Evolutionary conservation across 1,284 basidiomycete genomes (phyloP), one percentile per base, ranked within the genome.

Genomic region (Athelia sp.): DNA sequence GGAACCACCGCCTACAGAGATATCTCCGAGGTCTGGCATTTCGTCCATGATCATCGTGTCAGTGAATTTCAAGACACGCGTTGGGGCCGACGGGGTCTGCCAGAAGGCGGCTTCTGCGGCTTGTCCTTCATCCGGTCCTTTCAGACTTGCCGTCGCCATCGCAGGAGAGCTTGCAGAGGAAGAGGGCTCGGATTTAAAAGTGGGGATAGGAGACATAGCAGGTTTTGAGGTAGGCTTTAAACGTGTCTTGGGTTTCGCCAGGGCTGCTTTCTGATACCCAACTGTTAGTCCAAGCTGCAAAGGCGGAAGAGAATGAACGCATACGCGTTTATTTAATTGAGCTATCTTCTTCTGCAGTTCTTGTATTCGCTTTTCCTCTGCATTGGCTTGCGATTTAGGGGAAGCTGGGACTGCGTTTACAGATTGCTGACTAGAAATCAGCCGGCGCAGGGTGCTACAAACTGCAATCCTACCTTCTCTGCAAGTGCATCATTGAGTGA

Each of bases 11-110:
- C 19, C 36, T 40, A 21, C 15, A 9, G 36, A 40, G n/a, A 79
- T 56, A 53, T 84, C 73, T 1, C 64, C 71, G 1, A 84, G 64
- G 56, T 85, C 79, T 1, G 79, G 72, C n/a, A 79, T 68, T 56
- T 87, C 84, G 52, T 85, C 76, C 54, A 77, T 62, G 18, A 85
- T 66, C 9, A 82, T 69, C 50, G 80, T 79, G 43, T 82, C 79
- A 1, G 74, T 74, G 54, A 87, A 85, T 44, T 73, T 76, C 8
- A 86, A 67, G 0, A 76, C 78, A 35, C 80, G 78, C 11, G 73
- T 75, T 2, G 77, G 68, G 2, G 75, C 70, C 14, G 72, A 75
- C 2, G 82, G 78, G 0, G 82, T 80, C 34, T 70, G 75, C 81
- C 81, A 83, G 60, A 83, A 82, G 34, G 70, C 69, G 17, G 79